A percentile compares a stretch with the other conserved stretches of the same genome.
These are phyloP conservation scores for Umbelopsis vinacea DNA, from an alignment of 192 early-diverging fungal species.

Conservation along the genomic window DNA sequence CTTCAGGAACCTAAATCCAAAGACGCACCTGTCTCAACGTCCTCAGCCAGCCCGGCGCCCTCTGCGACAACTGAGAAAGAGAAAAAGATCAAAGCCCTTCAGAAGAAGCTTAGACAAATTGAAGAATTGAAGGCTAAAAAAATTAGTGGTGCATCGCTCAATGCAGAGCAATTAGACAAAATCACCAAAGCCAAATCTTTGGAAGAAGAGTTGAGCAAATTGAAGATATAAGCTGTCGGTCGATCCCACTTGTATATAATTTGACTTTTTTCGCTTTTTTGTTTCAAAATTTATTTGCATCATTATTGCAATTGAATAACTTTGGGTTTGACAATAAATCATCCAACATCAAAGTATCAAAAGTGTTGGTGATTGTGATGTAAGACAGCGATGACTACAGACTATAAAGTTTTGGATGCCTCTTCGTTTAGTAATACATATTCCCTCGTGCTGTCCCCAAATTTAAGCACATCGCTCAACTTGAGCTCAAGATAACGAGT, in stretches of 20 bases:
- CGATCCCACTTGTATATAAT: constrained; percentile 4
- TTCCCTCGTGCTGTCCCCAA: constrained; percentile 90
- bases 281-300: not conserved
- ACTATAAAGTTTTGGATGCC: constrained; percentile 23
- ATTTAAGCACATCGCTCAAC: constrained; percentile 83
- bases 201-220: constrained; percentile 41
- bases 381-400: too few species aligned
- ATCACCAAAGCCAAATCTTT: constrained; percentile 53
- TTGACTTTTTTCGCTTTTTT: not conserved
- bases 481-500: constrained; percentile 87
- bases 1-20: too few species aligned
- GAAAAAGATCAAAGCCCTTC: constrained; percentile 63
- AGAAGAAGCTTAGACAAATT: constrained; percentile 74
- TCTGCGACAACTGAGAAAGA: constrained; percentile 21
- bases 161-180: constrained; percentile 68
- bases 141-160: constrained; percentile 49
- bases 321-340: not conserved
- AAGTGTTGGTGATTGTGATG: too few species aligned
- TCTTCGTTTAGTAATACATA: constrained; percentile 87
- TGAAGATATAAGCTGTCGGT: constrained; percentile 18
- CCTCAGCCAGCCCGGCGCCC: not conserved
- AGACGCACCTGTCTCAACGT: too few species aligned
- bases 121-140: constrained; percentile 61
- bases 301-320: too few species aligned
- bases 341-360: not conserved